Evolutionary conservation across 2,329 filamentous ascomycete genomes (phyloP).

Genomic region (Xylaria sp.): DNA sequence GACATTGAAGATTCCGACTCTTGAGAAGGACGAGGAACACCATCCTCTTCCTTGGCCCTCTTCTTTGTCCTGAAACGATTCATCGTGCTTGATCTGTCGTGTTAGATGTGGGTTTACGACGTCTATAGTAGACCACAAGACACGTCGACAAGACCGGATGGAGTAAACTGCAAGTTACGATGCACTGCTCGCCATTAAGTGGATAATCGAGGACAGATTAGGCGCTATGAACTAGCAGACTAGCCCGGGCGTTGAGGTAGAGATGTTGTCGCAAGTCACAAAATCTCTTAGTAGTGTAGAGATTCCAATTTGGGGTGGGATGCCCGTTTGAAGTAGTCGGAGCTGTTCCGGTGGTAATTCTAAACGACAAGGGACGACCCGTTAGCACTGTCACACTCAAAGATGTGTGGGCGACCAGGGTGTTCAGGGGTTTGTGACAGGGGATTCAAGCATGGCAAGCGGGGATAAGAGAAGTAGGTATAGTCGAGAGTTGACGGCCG

Average conservation of each 20-base stretch:
- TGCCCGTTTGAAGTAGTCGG: slow-evolving; percentile 14
- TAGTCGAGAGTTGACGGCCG: slow-evolving; percentile 14
- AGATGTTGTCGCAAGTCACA: slow-evolving; percentile 1
- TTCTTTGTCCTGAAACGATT: slow-evolving; percentile 82
- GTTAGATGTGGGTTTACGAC: neutral
- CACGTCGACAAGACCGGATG: neutral
- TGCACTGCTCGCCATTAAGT: slow-evolving; percentile 31
- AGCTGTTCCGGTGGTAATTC: slow-evolving; percentile 18
- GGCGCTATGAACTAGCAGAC: slow-evolving; percentile 6
- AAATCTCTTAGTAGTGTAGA: slow-evolving; percentile 9
- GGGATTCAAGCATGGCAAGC: slow-evolving; percentile 20
- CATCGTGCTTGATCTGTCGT: slow-evolving; percentile 58
- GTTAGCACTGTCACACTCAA: slow-evolving; percentile 25
- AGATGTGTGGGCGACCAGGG: slow-evolving; percentile 17
- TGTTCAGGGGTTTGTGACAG: slow-evolving; percentile 25
- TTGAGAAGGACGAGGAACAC: slow-evolving; percentile 59
- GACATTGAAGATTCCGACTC: slow-evolving; percentile 64
- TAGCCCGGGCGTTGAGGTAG: slow-evolving; percentile 1
- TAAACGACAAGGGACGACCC: slow-evolving; percentile 19
- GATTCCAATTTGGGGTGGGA: slow-evolving; percentile 13
- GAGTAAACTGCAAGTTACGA: slow-evolving; percentile 6
- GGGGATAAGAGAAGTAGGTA: slow-evolving; percentile 19
- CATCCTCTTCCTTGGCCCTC: slow-evolving; percentile 71
- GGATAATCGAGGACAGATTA: neutral
- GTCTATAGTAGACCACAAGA: slow-evolving; percentile 1